Conservation (phyloP, 2,329 filamentous ascomycete genomes). For the Exophiala oligosperma region DNA sequence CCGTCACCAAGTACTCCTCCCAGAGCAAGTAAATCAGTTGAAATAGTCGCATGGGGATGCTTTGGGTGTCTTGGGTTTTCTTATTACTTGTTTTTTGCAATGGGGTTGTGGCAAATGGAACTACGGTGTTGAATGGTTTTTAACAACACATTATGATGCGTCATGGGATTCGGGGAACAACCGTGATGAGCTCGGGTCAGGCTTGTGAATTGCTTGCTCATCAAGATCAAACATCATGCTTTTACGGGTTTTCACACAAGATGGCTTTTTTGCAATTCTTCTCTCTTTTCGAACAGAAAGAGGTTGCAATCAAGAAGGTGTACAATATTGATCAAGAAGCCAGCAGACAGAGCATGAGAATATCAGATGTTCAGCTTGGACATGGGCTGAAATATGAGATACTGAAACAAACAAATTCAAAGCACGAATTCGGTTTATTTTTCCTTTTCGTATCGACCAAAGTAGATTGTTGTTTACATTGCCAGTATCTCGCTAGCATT, state of each 20-base stretch:
- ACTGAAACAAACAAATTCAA: slow-evolving; percentile 28
- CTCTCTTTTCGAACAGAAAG: slow-evolving; percentile 4
- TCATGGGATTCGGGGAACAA: slow-evolving; percentile 26
- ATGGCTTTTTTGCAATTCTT: slow-evolving; percentile 24
- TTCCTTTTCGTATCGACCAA: background rate
- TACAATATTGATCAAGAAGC: slow-evolving; percentile 26
- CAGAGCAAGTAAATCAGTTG: slow-evolving; percentile 83
- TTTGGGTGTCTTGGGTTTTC: slow-evolving; percentile 37
- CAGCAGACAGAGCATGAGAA: slow-evolving; percentile 15
- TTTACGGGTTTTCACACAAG: slow-evolving; percentile 14
- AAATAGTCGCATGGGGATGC: slow-evolving; percentile 38
- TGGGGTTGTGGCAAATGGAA: slow-evolving; percentile 37
- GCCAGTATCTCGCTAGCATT: background rate
- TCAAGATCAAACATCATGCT: slow-evolving; percentile 14
- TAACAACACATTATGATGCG: slow-evolving; percentile 31
- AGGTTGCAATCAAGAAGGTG: slow-evolving; percentile 5
- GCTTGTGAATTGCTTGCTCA: slow-evolving; percentile 18
- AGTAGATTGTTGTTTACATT: background rate
- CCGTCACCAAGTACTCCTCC: slow-evolving; percentile 99
- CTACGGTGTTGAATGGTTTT: slow-evolving; percentile 46
- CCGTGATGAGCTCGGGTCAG: slow-evolving; percentile 18
- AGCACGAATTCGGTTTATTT: slow-evolving; percentile 27
- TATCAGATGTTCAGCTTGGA: slow-evolving; percentile 17
- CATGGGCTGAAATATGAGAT: slow-evolving; percentile 16
- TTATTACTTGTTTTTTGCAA: slow-evolving; percentile 39